These are phyloP conservation scores for Russula ochroleuca DNA, from an alignment of 768 basidiomycete genomes.

Conservation along the genomic window DNA sequence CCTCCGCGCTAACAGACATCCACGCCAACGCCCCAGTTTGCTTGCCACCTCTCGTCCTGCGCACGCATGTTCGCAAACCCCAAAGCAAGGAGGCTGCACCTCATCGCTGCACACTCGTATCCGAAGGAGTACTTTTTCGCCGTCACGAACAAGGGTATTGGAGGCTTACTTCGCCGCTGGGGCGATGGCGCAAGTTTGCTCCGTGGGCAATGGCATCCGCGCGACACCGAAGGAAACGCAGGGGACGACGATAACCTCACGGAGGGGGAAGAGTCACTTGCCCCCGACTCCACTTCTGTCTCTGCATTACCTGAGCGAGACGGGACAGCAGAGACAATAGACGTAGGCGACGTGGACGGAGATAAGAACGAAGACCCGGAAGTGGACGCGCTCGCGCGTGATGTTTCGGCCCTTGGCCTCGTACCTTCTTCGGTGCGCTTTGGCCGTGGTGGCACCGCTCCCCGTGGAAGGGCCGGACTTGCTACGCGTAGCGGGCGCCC, in stretches of 20 bases:
- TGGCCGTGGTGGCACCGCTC: slow-evolving; percentile 53
- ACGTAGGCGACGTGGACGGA: background rate
- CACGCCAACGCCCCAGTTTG: slow-evolving; percentile 51
- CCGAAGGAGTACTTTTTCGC: slow-evolving; percentile 90
- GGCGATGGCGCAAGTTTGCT: slow-evolving; percentile 81
- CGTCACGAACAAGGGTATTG: slow-evolving; percentile 87
- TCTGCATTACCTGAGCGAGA: background rate
- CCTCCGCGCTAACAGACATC: background rate
- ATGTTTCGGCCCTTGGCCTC: slow-evolving; percentile 49
- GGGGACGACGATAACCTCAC: slow-evolving; percentile 28
- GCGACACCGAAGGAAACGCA: slow-evolving; percentile 33
- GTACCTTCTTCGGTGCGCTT: slow-evolving; percentile 69
- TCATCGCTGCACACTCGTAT: slow-evolving; percentile 76
- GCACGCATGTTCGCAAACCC: slow-evolving; percentile 62
- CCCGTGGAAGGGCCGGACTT: slow-evolving; percentile 46
- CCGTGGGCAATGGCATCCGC: slow-evolving; percentile 63
- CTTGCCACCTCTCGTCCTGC: slow-evolving; percentile 67
- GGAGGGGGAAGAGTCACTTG: background rate
- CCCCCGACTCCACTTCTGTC: background rate
- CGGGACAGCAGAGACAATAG: background rate
- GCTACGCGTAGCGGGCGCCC: slow-evolving; percentile 24
- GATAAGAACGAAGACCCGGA: slow-evolving; percentile 26
- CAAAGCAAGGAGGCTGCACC: slow-evolving; percentile 71
- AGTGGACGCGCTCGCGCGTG: slow-evolving; percentile 49
- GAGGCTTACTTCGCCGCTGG: slow-evolving; percentile 72